Percentiles rank a stretch among this genome's conserved stretches.
These are phyloP conservation scores for Mitragyna speciosa DNA, from an alignment of 257 asterid species.

Conservation along the genomic window DNA sequence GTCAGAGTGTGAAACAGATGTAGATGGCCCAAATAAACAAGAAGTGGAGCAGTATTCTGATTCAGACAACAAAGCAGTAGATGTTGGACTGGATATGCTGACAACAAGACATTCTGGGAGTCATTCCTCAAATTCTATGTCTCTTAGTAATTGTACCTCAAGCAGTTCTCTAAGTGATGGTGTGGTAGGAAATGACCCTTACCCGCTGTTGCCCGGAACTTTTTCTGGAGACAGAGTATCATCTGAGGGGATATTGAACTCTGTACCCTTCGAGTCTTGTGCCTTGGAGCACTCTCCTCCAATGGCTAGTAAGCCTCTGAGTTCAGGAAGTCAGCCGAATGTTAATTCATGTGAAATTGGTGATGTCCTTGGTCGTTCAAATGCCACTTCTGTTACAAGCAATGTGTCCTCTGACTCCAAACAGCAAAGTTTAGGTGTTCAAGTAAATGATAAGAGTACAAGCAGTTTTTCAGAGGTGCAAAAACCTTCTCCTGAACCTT, in stretches of 20 bases:
- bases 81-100: constrained; percentile 21
- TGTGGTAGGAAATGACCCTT: constrained; percentile 3
- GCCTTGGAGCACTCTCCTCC: constrained; percentile 39
- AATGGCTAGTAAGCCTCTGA: constrained; percentile 31
- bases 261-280: constrained; percentile 28
- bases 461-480: constrained; percentile 36
- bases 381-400: constrained; percentile 38
- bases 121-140: constrained; percentile 16
- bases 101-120: constrained; percentile 1
- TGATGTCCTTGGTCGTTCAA: constrained; percentile 28
- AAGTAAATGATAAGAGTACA: constrained; percentile 29
- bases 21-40: constrained; percentile 52
- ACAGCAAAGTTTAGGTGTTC: constrained; percentile 27
- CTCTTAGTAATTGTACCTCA: background rate
- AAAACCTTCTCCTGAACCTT: constrained; percentile 51
- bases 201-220: constrained; percentile 19
- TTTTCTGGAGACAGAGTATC: constrained; percentile 16
- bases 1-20: constrained; percentile 75
- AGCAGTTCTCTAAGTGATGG: constrained; percentile 12
- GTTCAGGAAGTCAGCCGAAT: constrained; percentile 28
- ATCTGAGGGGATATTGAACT: constrained; percentile 15
- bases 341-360: constrained; percentile 35
- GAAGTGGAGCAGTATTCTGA: constrained; percentile 38
- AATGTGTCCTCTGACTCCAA: constrained; percentile 30
- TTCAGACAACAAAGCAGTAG: constrained; percentile 41